Evolutionary conservation across 164 flowering plant genomes (phyloP).

Genomic region (Hamamelis virginiana): DNA sequence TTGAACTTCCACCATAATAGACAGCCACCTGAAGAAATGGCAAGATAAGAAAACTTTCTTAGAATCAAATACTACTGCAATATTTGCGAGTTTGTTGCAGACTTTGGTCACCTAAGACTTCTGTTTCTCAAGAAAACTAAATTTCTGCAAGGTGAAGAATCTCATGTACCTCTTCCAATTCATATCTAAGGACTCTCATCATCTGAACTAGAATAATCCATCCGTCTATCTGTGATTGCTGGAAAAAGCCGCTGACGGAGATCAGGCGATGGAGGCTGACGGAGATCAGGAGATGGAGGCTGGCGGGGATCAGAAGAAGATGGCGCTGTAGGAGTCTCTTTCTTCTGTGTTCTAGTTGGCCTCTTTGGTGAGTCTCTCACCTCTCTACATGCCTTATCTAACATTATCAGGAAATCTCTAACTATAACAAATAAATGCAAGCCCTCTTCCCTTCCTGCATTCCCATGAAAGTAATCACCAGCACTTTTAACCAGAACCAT

Average conservation of each 20-base stretch:
- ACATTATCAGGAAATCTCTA: constrained; percentile 72
- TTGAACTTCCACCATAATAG: background rate
- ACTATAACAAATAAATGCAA: constrained; percentile 73
- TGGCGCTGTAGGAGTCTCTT: constrained; percentile 28
- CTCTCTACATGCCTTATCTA: constrained; percentile 75
- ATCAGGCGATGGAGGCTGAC: constrained; percentile 24
- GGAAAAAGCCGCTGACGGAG: constrained; percentile 46
- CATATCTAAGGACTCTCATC: constrained; percentile 28
- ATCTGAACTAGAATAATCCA: constrained; percentile 47
- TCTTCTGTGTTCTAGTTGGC: constrained; percentile 31
- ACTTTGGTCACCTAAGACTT: no score
- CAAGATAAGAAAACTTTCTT: background rate
- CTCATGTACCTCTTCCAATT: constrained; percentile 12
- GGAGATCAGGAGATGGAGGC: constrained; percentile 30
- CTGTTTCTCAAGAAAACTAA: background rate
- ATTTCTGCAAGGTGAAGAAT: background rate
- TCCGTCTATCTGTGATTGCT: constrained; percentile 45
- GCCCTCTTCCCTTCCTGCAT: constrained; percentile 80
- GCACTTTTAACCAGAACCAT: constrained; percentile 71
- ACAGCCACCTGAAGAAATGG: constrained; percentile 5
- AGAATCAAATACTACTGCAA: background rate
- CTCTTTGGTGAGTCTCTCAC: constrained; percentile 42
- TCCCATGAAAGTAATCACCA: constrained; percentile 90
- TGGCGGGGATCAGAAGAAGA: constrained; percentile 35
- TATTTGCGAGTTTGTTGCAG: no score